These are phyloP conservation scores for Ceriops tagal DNA, from an alignment of 345 rosid genomes.

Conservation along the genomic window DNA sequence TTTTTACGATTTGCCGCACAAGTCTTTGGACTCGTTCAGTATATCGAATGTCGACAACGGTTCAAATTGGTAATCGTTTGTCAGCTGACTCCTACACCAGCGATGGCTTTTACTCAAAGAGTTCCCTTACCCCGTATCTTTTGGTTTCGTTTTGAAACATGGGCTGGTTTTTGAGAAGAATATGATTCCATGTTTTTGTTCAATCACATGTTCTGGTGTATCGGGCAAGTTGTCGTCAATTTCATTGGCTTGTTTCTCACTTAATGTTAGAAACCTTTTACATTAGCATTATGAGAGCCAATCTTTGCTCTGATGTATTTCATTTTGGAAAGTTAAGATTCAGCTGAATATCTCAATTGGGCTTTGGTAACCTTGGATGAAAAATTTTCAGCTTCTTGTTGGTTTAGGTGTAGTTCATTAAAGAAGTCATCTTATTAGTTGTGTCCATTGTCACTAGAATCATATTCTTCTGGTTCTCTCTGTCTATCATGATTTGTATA, in stretches of 20 bases:
- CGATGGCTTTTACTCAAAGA: not conserved
- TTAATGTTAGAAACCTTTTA: not conserved
- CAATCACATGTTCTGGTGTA: not conserved
- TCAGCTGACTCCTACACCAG: not conserved
- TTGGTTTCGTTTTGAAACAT: not conserved
- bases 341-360: too few species aligned
- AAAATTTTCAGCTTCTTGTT: too few species aligned
- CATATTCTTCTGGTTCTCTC: too few species aligned
- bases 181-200: not conserved
- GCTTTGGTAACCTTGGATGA: too few species aligned
- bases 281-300: not conserved
- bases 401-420: too few species aligned
- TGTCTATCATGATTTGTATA: too few species aligned
- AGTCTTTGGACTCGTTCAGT: constrained; percentile 76
- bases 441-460: too few species aligned
- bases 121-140: not conserved
- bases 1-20: constrained; percentile 53
- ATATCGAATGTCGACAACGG: constrained; percentile 81
- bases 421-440: too few species aligned
- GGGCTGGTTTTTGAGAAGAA: not conserved
- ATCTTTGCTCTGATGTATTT: not conserved
- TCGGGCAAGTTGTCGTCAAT: not conserved
- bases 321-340: too few species aligned
- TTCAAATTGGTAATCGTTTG: constrained; percentile 57
- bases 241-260: not conserved